Evolutionary conservation across 345 rosid species (phyloP), one percentile per base, ranked within the genome.

Genomic region (Rhizophora mangle): DNA sequence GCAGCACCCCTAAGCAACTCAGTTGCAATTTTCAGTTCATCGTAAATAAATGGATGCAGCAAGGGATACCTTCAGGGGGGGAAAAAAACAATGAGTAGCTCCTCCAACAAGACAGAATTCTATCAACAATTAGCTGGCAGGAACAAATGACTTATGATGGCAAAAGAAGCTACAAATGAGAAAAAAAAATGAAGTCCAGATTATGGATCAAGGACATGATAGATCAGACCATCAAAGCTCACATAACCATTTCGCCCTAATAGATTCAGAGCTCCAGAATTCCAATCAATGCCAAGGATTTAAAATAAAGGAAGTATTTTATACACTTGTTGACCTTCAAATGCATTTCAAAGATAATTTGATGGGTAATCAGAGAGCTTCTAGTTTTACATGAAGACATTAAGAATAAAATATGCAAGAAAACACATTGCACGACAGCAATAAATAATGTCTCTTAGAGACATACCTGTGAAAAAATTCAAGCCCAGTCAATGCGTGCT

Each of bases 381-480:
- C 47, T 21, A 64, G 65, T 10, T 18, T 20, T 65, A 3, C 15
- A 57, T 16, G 34, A 67, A 55, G 53, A 46, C 43, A 31, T 21
- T 43, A 13, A 43, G 18, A 11, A 43, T 11, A 43, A 37, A 46
- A 59, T 54, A 64, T 8, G 19, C 30, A 71, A 32, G 62, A 34
- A 65, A 24, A 59, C 29, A 60, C 1, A 7, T 13, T 30, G 71
- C 66, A 53, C 11, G 16, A 22, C 54, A 46, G 27, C 58, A 13
- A 65, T 2, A 29, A 46, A 63, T 5, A 72, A 58, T 37, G 55
- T 47, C 37, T 30, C 26, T 30, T 72, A 70, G 60, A 75, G 74
- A 61, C 77, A 66, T 82, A 94, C 98, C 98, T 86, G 76, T 94
- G 98, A 77, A 91, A 94, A 82, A 91, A 94, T 80, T 94, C 98